These are phyloP conservation scores for Melampsora americana DNA, from an alignment of 1,284 basidiomycete genomes.

Conservation along the genomic window DNA sequence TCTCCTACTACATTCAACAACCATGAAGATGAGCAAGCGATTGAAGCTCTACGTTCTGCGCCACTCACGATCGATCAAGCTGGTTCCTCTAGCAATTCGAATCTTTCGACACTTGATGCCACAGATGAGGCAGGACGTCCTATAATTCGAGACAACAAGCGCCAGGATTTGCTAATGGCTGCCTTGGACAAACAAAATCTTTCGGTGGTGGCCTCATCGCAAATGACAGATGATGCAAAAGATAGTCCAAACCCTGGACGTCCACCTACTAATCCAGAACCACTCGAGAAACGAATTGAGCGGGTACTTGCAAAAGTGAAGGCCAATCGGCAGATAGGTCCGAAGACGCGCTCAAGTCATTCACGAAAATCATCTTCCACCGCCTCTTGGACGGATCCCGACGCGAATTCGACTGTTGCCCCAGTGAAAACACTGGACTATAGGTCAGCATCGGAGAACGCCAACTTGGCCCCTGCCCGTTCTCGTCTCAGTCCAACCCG, in stretches of 20 bases:
- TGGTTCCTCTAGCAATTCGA: neutral
- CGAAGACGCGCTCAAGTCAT: neutral
- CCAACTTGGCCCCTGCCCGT: conserved; percentile 8
- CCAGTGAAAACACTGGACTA: no score
- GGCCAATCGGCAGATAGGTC: neutral
- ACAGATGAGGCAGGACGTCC: neutral
- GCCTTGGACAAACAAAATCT: conserved; percentile 52
- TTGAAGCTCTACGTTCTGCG: conserved; percentile 29
- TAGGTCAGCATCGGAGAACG: neutral
- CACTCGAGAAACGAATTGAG: conserved; percentile 69
- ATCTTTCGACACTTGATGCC: neutral
- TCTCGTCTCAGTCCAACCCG: neutral
- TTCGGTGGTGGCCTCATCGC: neutral
- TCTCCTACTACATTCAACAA: neutral
- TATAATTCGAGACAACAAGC: conserved; percentile 44
- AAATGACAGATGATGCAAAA: conserved; percentile 41
- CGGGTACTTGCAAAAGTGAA: conserved; percentile 68
- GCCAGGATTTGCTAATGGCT: conserved; percentile 32
- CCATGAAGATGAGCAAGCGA: conserved; percentile 34
- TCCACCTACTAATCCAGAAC: conserved; percentile 61
- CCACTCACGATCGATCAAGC: conserved; percentile 33
- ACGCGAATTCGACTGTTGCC: neutral
- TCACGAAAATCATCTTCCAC: neutral
- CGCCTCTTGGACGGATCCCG: no score
- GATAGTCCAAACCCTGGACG: conserved; percentile 64